Evolutionary conservation across 768 basidiomycete species (phyloP), one percentile per base, ranked within the genome.

Genomic region (Mycena venus): DNA sequence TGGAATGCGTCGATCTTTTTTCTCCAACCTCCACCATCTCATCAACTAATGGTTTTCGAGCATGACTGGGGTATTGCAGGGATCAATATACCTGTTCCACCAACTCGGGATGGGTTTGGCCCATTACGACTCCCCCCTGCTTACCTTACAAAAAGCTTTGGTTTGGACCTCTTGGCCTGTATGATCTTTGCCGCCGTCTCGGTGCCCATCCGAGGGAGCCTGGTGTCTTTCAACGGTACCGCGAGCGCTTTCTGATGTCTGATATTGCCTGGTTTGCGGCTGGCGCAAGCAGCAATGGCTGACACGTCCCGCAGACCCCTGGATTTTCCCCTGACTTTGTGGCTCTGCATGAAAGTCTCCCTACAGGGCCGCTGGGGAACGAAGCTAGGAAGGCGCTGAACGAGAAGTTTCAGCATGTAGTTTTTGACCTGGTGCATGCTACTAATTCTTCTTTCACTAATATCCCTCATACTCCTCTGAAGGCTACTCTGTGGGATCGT

Each of bases 401-500:
- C 6, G 55, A 59, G 19, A 59, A 32, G 32, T 23, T 66, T 0
- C 23, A 38, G 17, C 11, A 44, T 10, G 19, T 34, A 1, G 15
- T 72, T 1, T 67, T 66, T 25, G 71, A 72, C 29, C 3, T 66
- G 49, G 61, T 72, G 55, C 27, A 64, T 29, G 2, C 25, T 51
- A n/a, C n/a, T 25, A 4, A 17, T 17, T 42, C 44, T 19, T 29
- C 12, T 40, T 15, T n/a, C n/a, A n/a, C n/a, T n/a, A n/a, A n/a
- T n/a, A n/a, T 25, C 4, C n/a, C 21, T 34, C 29, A 42, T 40
- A 14, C 29, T 23, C 21, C 32, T 66, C 19, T 12, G 32, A 19
- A 25, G 70, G 40, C 70, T 1, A 72, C 70, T 23, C 21, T 65
- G 2, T 62, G 63, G 53, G 60, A 71, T 63, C 70, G 70, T 32